Evolutionary conservation across 768 basidiomycete genomes (phyloP), one percentile per base, ranked within the genome.

Genomic region (Russula earlei): DNA sequence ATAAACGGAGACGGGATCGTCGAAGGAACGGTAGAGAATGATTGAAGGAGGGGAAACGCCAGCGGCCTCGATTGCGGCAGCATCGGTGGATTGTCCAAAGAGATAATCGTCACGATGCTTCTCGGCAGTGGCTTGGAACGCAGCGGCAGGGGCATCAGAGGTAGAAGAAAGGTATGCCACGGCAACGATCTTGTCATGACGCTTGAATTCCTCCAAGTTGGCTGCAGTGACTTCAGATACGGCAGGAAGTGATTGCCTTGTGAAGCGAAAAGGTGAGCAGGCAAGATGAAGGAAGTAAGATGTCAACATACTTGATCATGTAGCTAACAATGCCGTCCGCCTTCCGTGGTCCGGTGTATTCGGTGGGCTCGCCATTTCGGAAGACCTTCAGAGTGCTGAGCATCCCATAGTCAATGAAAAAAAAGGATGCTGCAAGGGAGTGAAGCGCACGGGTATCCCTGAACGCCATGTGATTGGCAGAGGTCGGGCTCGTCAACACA

Each of bases 311-410:
- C 94, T 97, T 98, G 76, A 80, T 68, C 95, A 98, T 97, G 75
- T 96, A 96, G 70, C 83, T 83, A 68, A 95, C 75, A 66, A 99
- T 99, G 17, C 96, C 94, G 61, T 98, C 96, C 10, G 92, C 87
- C 70, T 96, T 91, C 49, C 96, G 78, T 15, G 92, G 87, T 43
- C 96, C 96, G 53, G 65, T 69, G 71, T 98, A 99, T 22, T 97
- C 93, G 1, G 77, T 69, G 20, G 84, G 68, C 24, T 80, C 79
- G 45, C 96, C 96, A 55, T 85, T 80, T 63, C 84, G 85, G 82
- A 92, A 98, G 24, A 98, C 85, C 69, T 95, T 92, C 61, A 96
- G 72, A 14, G 91, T 91, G 5, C 91, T 91, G 60, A 50, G 31
- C 1, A 17, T 1, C 45, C 17, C n/a, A 29, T 22, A 33, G 20